These are phyloP conservation scores for Stylosanthes scabra DNA, from an alignment of 331 rosid genomes.

Conservation along the genomic window DNA sequence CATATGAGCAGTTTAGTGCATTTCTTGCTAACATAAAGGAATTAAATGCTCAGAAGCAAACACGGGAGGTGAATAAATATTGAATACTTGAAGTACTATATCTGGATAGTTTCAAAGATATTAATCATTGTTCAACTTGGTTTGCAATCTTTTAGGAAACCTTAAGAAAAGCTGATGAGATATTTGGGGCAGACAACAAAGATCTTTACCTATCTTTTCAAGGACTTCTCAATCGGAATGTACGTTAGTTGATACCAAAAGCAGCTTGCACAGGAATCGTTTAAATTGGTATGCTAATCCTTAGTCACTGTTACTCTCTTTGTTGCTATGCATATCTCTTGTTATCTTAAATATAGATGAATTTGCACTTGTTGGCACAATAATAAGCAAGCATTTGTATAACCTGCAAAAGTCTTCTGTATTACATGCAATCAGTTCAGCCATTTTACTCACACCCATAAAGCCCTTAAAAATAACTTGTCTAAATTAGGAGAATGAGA, in stretches of 20 bases:
- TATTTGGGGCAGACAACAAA: conserved; percentile 95
- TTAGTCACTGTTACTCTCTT: conserved; percentile 19
- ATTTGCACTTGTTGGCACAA: conserved; percentile 8
- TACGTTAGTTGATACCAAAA: conserved; percentile 62
- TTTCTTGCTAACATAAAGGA: conserved; percentile 96
- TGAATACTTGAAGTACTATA: conserved; percentile 26
- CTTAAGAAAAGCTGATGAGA: conserved; percentile 92
- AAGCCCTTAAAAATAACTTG: not conserved
- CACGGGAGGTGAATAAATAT: conserved; percentile 78
- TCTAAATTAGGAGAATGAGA: not conserved
- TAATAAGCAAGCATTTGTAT: conserved; percentile 1
- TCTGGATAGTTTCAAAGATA: conserved; percentile 24
- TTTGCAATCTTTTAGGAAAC: conserved; percentile 74
- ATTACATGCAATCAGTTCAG: not conserved
- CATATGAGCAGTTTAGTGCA: conserved; percentile 98
- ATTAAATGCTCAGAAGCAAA: conserved; percentile 95
- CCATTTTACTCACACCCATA: not conserved
- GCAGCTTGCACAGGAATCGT: conserved; percentile 41
- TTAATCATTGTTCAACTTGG: conserved; percentile 30
- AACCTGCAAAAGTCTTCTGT: not conserved
- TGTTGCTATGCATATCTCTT: conserved; percentile 1
- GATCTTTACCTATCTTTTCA: conserved; percentile 92
- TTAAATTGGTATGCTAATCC: conserved; percentile 47
- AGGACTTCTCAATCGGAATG: conserved; percentile 87
- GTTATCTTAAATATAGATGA: conserved; percentile 12